Evolutionary conservation across 129 eudicot species (phyloP), one percentile per base, ranked within the genome.

Genomic region (Deinandra increscens): DNA sequence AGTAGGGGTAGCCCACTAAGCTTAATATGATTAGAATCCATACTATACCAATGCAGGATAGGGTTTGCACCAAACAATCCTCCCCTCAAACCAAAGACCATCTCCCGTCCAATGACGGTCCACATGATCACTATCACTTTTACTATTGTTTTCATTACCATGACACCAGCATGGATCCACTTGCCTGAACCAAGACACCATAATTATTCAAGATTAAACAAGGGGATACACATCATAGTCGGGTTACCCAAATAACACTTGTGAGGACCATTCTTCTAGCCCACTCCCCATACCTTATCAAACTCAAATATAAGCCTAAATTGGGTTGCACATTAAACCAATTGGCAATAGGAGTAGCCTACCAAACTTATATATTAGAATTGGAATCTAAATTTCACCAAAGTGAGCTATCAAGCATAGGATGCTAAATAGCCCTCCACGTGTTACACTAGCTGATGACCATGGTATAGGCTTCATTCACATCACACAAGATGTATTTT

Each of bases 381-480:
- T 13, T 13, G 19, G 55, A 44, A 17, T 49, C 23, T 49, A 49
- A 15, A 49, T 49, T 49, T 49, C 31, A 49, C 55, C 55, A 0
- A 49, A 49, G 23, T 49, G 55, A 49, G 55, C 55, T 23, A 56
- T 56, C 62, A 56, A 56, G 38, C 55, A 49, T 8, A 49, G 15
- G 22, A 17, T 11, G 8, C 23, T 6, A 17, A n/a, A 49, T 49
- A 49, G 55, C 48, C 14, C 17, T 23, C 22, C 3, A 6, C 8
- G 22, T 17, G 22, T 49, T 49, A 49, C 23, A 7, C 55, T 49
- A 43, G 48, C 10, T 23, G 17, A n/a, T 49, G 55, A 15, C 26
- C 13, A 4, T 12, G 19, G 18, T 56, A 56, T 12, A 56, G 18
- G 38, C 39, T 12, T 5, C 3, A 13, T 18, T 51, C 59, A 51